These are phyloP conservation scores for Gentiana dahurica DNA, from an alignment of 257 asterid species.

Conservation along the genomic window DNA sequence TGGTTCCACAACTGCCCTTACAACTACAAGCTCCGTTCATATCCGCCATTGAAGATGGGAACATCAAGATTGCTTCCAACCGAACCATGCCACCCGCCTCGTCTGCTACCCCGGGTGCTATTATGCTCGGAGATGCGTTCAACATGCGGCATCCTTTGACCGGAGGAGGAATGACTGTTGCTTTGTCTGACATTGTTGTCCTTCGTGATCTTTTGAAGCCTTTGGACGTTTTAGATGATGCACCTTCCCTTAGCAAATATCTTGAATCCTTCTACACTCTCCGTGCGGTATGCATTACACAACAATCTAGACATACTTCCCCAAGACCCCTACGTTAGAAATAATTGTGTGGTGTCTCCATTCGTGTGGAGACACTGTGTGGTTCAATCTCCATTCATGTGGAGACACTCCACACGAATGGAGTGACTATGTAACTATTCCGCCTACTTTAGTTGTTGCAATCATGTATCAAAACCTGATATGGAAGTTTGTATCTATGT, in stretches of 20 bases:
- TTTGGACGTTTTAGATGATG: constrained; percentile 16
- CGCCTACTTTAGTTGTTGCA: too few species aligned
- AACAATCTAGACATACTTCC: too few species aligned
- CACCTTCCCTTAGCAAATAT: constrained; percentile 12
- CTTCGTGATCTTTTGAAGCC: constrained; percentile 18
- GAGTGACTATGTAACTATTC: too few species aligned
- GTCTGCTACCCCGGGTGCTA: constrained; percentile 15
- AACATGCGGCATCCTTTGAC: constrained; percentile 21
- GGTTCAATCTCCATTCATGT: too few species aligned
- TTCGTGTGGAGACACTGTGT: too few species aligned
- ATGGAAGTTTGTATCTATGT: constrained; percentile 1
- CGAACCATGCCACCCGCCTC: constrained; percentile 23
- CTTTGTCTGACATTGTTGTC: constrained; percentile 15
- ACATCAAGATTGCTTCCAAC: constrained; percentile 16
- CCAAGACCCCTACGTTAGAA: too few species aligned
- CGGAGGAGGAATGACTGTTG: constrained; percentile 23
- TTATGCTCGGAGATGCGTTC: constrained; percentile 18
- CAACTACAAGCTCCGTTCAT: constrained; percentile 11
- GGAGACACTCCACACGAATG: too few species aligned
- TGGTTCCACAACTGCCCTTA: constrained; percentile 15
- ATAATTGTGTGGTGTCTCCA: too few species aligned
- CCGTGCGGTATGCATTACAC: constrained; percentile 3
- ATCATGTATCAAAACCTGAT: background rate
- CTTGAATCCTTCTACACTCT: constrained; percentile 14
- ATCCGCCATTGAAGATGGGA: constrained; percentile 13